These are phyloP conservation scores for Wickerhamomyces sp. DNA, from an alignment of 1,139 yeast species.

Conservation along the genomic window DNA sequence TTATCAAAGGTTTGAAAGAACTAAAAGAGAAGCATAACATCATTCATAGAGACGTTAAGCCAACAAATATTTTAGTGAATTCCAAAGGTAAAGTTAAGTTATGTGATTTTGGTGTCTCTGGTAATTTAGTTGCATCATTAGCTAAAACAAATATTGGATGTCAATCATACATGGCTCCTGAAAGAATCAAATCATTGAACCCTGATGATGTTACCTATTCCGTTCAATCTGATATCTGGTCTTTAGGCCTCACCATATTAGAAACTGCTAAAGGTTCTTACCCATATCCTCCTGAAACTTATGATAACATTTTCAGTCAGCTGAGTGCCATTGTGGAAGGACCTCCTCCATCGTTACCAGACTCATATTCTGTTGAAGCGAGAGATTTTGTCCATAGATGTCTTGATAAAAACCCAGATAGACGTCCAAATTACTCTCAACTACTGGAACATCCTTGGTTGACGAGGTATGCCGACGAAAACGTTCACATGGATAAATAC, in stretches of 20 bases:
- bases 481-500: constrained; percentile 32
- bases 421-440: constrained; percentile 78
- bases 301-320: constrained; percentile 85
- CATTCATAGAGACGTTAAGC: constrained; percentile 96
- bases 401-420: constrained; percentile 73
- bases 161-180: constrained; percentile 99
- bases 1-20: constrained; percentile 76
- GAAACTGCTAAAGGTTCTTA: constrained; percentile 90
- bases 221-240: constrained; percentile 96
- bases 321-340: constrained; percentile 95
- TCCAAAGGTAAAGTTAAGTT: constrained; percentile 82
- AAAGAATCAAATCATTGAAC: constrained; percentile 66
- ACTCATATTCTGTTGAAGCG: constrained; percentile 67
- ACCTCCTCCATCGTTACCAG: constrained; percentile 77
- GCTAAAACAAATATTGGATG: constrained; percentile 98
- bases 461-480: constrained; percentile 39
- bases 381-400: constrained; percentile 77
- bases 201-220: constrained; percentile 80
- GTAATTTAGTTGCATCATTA: constrained; percentile 90
- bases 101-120: constrained; percentile 96
- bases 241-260: constrained; percentile 80
- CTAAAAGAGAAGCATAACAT: constrained; percentile 87
- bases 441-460: constrained; percentile 85
- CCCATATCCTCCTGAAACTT: constrained; percentile 95
- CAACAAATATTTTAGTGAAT: constrained; percentile 84